Base-by-base conservation (phyloP, 2,329 filamentous ascomycete species). In the Xylaria sp. region DNA sequence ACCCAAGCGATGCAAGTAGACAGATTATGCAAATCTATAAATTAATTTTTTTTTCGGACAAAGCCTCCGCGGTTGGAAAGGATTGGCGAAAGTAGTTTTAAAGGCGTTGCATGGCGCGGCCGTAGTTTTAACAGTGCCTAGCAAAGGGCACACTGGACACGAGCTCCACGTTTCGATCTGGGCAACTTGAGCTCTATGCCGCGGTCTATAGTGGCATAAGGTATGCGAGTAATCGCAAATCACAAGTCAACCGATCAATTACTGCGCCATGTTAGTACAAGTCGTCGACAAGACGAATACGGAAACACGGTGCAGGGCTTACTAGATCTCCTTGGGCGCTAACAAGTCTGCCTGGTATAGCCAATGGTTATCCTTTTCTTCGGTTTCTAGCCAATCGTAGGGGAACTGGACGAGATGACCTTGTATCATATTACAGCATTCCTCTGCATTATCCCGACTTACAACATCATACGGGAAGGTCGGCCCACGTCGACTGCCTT, bases 281-380 rank as follows among this genome's bases (percentile, higher is more conserved):
- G 12, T 45, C 34, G 27, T 30, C 1, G 11, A 53, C 48, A 24
- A 47, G n/a, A 21, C 24, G 8, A 3, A 30, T 45, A 61, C 27
- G 2, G n/a, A 5, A 30, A n/a, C 21, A 30, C 6, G 1, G 39
- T 32, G 54, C 3, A 9, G 17, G 12, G 86, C 92, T 90, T 85
- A 93, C 92, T 99, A 99, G 76, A 99, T 98, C 82, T 98, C 94
- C 81, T 99, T 85, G 65, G 96, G 96, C 75, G 96, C 97, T 78
- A 99, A 91, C 80, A 97, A 92, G 80, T 99, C 96, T 64, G 98
- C 93, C 77, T 95, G 93, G 81, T 97, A 98, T 70, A 98, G 87
- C 96, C 96, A 99, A 78, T 98, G 97, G 65, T 94, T 93, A 72
- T 93, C 94, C 76, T 90, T 89, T 83, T 98, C 96, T 82, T 98